Base-by-base conservation (phyloP, 495 filamentous ascomycete genomes). In the Aspergillus biplanus region DNA sequence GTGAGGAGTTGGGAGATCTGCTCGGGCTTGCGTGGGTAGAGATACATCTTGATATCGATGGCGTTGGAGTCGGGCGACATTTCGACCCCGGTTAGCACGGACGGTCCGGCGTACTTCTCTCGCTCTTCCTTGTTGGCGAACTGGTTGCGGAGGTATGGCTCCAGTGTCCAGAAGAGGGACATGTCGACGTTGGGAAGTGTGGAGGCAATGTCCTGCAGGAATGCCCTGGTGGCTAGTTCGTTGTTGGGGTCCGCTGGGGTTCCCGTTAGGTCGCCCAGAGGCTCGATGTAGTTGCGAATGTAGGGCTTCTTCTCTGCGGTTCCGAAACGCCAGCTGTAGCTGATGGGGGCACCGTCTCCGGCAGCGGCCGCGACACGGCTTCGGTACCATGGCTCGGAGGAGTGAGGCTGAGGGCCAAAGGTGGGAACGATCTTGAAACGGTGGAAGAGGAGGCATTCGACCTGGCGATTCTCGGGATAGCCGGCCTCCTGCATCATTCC, bases 221-320 rank as follows among this genome's bases (percentile, higher is more conserved):
- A n/a, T 32, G 27, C 58, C 44, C 46, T 59, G 58, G 58, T 35
- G 15, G 58, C 58, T 44, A 59, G 9, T 35, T 59, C 58, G 34
- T 59, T 59, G 21, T 27, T 33, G 7, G 58, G 58, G 32, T 59
- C 58, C 16, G 58, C 58, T 18, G 58, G 44, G 18, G 58, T 59
- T 59, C 58, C 58, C 5, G 58, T 59, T 31, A 59, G 47, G 18
- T 44, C 21, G 12, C 58, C 58, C 21, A 59, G 27, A 18, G 58
- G 27, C 58, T 59, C 58, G 44, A 59, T 59, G 58, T 59, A 59
- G 58, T 59, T 31, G 44, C 58, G 58, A 46, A 59, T 59, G 33
- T 33, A 37, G 27, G 32, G 27, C 15, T 33, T 50, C 5, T 33
- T 50, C 12, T 33, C 32, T 16, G 27, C 32, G n/a, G 58, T 59